Evolutionary conservation across 441 rosid genomes (phyloP).

Genomic region (Populus hybrid): DNA sequence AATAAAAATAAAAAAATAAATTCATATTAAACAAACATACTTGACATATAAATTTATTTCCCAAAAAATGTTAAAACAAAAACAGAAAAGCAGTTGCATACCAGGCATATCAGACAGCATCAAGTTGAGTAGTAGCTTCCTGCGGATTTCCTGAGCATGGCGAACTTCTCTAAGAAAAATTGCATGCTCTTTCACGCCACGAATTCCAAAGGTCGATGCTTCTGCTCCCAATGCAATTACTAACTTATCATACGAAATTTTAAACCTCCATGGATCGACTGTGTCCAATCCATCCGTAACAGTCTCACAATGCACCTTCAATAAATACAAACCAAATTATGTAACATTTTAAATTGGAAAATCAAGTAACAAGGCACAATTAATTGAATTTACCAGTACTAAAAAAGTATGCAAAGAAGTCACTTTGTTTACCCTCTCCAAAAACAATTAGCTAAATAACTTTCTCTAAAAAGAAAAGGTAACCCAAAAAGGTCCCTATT

Average conservation of each 20-base stretch:
- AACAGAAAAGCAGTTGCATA: slow-evolving; percentile 19
- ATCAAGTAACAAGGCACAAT: background rate
- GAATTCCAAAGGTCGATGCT: slow-evolving; percentile 76
- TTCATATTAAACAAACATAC: background rate
- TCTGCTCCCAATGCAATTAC: slow-evolving; percentile 77
- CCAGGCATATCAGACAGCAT: slow-evolving; percentile 90
- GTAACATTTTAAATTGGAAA: background rate
- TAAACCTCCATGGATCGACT: slow-evolving; percentile 63
- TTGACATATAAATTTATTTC: background rate
- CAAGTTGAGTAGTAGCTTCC: slow-evolving; percentile 77
- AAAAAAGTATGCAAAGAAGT: too few species aligned
- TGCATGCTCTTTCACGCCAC: slow-evolving; percentile 68
- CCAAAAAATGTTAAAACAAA: background rate
- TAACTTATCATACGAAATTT: slow-evolving; percentile 69
- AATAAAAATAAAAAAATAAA: background rate
- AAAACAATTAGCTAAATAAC: background rate
- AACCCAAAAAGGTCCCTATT: background rate
- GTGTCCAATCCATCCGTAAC: slow-evolving; percentile 47
- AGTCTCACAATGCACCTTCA: slow-evolving; percentile 76
- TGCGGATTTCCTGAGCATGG: slow-evolving; percentile 88
- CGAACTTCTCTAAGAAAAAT: slow-evolving; percentile 80
- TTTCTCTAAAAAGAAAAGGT: background rate
- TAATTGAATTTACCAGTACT: too few species aligned
- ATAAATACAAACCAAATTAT: slow-evolving; percentile 1
- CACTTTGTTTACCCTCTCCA: background rate